Evolutionary conservation across 495 filamentous ascomycete species (phyloP), one percentile per base, ranked within the genome.

Genomic region (Neurospora pannonica): DNA sequence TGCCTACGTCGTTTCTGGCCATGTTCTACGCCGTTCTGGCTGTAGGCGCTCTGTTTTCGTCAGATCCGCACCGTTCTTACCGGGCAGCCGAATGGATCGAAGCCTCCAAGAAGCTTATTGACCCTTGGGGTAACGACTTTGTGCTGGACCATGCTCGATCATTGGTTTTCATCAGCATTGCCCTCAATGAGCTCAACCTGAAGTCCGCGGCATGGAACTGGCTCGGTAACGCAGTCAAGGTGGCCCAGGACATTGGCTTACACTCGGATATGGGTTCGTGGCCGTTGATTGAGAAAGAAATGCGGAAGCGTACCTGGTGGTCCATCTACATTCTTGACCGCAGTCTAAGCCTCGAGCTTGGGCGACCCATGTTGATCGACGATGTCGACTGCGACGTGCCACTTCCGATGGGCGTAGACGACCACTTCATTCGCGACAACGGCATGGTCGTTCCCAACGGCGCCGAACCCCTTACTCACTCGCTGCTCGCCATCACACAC

Each of bases 221-320:
- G 94, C 87, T 97, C 38, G 96, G 94, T 5, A 89, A 88, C n/a
- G 92, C 94, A 0, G 90, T 97, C 37, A 85, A 92, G 72, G 92
- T 94, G 54, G 91, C 93, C 0, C 96, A 97, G 83, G 94, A 97
- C 79, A 89, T 97, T 74, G 95, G 94, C 5, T 84, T 99, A 36
- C 90, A 98, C 77, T 85, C 88, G 34, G 94, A 98, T 75, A 88
- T 87, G 19, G 92, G 89, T 2, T 88, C 91, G 9, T 92, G 90
- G 90, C 85, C 90, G 13, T 84, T 90, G 15, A 83, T 97, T 19
- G 96, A 98, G 80, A 89, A 87, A n/a, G 97, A 98, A 78, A 95
- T 94, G 90, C 87, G 95, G 71, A 87, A 92, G 72, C 88, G 96
- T 70, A 89, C 97, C 15, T 99, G 96, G 96, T 99, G 96, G 96